Percentiles rank a stretch among this genome's conserved stretches.
Evolutionary conservation across 129 eudicot species (phyloP).

Genomic region (Rutidosis leptorrhynchoides): DNA sequence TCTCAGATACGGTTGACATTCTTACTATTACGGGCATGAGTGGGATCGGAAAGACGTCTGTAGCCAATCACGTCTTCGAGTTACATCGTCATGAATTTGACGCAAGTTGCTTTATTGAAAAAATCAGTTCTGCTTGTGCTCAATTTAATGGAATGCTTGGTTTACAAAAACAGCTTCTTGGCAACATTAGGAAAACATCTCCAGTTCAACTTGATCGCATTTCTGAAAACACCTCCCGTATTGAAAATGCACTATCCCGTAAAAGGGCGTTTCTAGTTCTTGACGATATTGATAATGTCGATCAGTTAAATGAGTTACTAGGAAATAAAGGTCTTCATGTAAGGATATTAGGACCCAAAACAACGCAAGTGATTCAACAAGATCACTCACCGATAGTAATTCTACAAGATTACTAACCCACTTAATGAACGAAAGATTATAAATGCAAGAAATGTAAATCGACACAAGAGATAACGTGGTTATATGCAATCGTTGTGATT

Average conservation of each 20-base stretch:
- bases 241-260: constrained; percentile 12
- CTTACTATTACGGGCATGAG: constrained; percentile 25
- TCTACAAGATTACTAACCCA: too few relatives aligned
- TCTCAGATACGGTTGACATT: not conserved
- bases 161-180: constrained; percentile 31
- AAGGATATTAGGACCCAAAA: too few relatives aligned
- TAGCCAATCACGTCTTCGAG: constrained; percentile 9
- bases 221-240: constrained; percentile 13
- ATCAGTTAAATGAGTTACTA: too few relatives aligned
- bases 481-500: too few relatives aligned
- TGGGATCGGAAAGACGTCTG: constrained; percentile 35
- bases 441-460: too few relatives aligned
- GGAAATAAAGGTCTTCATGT: too few relatives aligned
- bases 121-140: constrained; percentile 2
- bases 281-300: too few relatives aligned
- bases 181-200: constrained; percentile 8
- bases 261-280: constrained; percentile 23
- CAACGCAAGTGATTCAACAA: too few relatives aligned
- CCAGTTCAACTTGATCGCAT: not conserved
- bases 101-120: constrained; percentile 22
- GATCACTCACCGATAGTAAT: too few relatives aligned
- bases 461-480: too few relatives aligned
- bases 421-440: too few relatives aligned
- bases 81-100: constrained; percentile 4
- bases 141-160: constrained; percentile 14